Conservation (phyloP, 306 rosid genomes). For the Cucurbita moschata region DNA sequence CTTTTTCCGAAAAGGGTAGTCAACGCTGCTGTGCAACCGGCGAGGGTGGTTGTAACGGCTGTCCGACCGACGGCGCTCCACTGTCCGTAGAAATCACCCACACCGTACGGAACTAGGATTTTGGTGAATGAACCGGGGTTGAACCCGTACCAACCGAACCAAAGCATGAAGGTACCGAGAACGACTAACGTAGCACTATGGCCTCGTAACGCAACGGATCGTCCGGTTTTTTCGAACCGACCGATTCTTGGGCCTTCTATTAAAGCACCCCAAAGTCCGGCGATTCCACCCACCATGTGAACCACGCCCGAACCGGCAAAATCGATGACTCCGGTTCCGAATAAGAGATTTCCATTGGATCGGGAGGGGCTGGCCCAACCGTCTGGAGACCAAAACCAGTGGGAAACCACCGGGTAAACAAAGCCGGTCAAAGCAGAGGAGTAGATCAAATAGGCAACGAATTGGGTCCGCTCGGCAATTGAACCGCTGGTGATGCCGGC, state of each 20-base stretch:
- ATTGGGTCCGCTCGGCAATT: conserved; percentile 4
- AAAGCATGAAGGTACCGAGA: conserved; percentile 7
- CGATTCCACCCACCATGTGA: conserved; percentile 9
- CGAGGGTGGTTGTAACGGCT: conserved; percentile 1
- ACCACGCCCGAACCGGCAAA: conserved; percentile 7
- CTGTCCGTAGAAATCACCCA: not conserved
- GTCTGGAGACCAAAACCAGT: conserved; percentile 3
- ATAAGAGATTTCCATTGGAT: not conserved
- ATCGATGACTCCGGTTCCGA: conserved; percentile 7
- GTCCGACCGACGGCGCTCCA: conserved; percentile 11
- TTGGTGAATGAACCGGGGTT: conserved; percentile 4
- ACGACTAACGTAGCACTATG: conserved; percentile 4
- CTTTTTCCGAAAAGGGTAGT: conserved; percentile 4
- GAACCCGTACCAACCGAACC: conserved; percentile 11
- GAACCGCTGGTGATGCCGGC: conserved; percentile 11
- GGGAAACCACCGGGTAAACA: conserved; percentile 5
- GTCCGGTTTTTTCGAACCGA: not conserved
- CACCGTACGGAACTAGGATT: not conserved
- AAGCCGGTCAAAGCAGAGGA: conserved; percentile 4
- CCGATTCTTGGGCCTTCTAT: conserved; percentile 8
- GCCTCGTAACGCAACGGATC: not conserved
- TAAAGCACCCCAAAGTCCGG: conserved; percentile 6
- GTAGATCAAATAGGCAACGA: conserved; percentile 5
- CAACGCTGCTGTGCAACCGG: conserved; percentile 4
- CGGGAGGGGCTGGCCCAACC: conserved; percentile 5